A percentile compares a stretch with the other conserved stretches of the same genome.
phyloP scores from a whole-genome alignment of 2,329 filamentous ascomycete genomes.

The Alternaria novae-zelandiae region DNA sequence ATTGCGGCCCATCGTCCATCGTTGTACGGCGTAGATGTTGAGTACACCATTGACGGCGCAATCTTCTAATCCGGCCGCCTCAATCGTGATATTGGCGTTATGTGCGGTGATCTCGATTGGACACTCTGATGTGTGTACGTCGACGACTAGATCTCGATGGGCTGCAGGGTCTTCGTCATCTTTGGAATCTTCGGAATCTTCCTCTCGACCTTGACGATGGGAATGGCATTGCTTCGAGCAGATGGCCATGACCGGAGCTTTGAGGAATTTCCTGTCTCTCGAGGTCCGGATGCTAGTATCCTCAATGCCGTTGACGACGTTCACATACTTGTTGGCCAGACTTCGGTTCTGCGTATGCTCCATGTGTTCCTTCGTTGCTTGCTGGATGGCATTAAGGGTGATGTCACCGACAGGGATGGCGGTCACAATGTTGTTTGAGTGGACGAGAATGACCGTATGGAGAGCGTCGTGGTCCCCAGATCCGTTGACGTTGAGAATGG shows the following conservation, averaged over 20 bases:
- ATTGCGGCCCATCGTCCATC: not conserved
- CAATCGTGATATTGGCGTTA: not conserved
- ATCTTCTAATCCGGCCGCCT: not conserved
- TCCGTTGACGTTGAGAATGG: not conserved
- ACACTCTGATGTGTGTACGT: not conserved
- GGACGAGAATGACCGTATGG: rapidly evolving
- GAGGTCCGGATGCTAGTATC: not conserved
- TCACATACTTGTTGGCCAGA: too few relatives aligned
- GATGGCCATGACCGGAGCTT: not conserved
- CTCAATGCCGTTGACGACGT: not conserved
- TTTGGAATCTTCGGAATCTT: too few relatives aligned
- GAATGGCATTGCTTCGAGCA: not conserved
- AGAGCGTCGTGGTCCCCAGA: not conserved
- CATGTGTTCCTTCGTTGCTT: not conserved
- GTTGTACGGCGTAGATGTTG: not conserved
- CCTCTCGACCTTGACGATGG: too few relatives aligned
- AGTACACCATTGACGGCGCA: not conserved
- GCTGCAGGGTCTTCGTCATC: too few relatives aligned
- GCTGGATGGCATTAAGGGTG: rapidly evolving
- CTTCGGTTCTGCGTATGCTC: too few relatives aligned
- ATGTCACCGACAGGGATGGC: not conserved
- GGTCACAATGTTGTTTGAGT: not conserved
- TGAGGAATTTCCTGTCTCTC: not conserved
- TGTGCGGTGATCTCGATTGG: not conserved
- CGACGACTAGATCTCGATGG: not conserved